phyloP scores from a whole-genome alignment of 495 filamentous ascomycete genomes.

The Talaromyces nanjingensis region DNA sequence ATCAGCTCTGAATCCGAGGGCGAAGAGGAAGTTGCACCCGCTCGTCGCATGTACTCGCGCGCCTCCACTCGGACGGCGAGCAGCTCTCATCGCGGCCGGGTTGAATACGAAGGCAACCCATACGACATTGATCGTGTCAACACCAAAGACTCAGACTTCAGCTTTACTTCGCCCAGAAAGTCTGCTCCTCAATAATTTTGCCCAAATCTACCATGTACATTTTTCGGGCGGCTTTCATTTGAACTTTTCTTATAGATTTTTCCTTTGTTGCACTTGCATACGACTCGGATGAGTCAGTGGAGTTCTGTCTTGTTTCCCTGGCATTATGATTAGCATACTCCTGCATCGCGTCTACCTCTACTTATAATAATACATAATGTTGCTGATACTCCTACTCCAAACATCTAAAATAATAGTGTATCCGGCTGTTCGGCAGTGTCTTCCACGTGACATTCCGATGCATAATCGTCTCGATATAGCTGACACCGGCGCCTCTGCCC shows the following conservation, averaged over 20 bases:
- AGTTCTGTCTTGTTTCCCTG: not conserved
- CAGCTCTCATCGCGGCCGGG: slow-evolving; percentile 18
- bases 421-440: not conserved
- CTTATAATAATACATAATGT: not conserved
- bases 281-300: not conserved
- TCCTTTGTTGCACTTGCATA: not conserved
- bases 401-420: not conserved
- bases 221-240: not conserved
- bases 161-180: not conserved
- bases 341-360: not conserved
- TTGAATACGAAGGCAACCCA: slow-evolving; percentile 37
- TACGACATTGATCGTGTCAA: slow-evolving; percentile 41
- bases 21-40: slow-evolving; percentile 13
- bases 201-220: not conserved
- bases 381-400: not conserved
- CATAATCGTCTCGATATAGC: not conserved
- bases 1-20: slow-evolving; percentile 5
- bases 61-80: slow-evolving; percentile 23
- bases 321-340: not conserved
- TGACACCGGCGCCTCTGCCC: not conserved
- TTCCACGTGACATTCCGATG: not conserved
- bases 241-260: not conserved
- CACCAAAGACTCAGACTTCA: slow-evolving; percentile 30
- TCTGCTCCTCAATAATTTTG: not conserved
- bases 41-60: slow-evolving; percentile 25